A percentile compares a stretch with the other conserved stretches of the same genome.
Evolutionary conservation across 371 early-diverging fungal species (phyloP).

Genomic region (Mucor plumbeus): DNA sequence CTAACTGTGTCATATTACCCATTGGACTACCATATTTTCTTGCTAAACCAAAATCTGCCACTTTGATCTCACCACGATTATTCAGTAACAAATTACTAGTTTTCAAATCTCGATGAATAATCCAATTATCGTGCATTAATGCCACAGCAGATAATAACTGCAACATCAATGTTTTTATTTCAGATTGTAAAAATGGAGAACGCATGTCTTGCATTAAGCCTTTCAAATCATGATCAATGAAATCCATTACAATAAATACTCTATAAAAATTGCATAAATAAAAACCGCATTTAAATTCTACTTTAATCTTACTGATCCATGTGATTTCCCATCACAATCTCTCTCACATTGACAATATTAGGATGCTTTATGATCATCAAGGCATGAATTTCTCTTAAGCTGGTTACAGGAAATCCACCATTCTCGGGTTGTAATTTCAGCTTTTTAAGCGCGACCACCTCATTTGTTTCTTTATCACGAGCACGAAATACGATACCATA

Average conservation of each 20-base stretch:
- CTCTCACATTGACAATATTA: slow-evolving; percentile 93
- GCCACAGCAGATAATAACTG: slow-evolving; percentile 88
- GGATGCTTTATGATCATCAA: slow-evolving; percentile 89
- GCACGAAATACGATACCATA: slow-evolving; percentile 99
- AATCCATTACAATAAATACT: slow-evolving; percentile 98
- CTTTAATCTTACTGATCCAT: slow-evolving; percentile 68
- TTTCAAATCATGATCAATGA: slow-evolving; percentile 94
- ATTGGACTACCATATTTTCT: slow-evolving; percentile 78
- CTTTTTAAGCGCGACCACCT: slow-evolving; percentile 97
- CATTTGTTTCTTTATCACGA: slow-evolving; percentile 85
- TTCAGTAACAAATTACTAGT: slow-evolving; percentile 94
- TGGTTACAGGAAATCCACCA: slow-evolving; percentile 96
- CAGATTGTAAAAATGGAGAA: slow-evolving; percentile 81
- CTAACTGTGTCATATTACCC: slow-evolving; percentile 80
- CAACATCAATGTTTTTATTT: slow-evolving; percentile 90
- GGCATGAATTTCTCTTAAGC: slow-evolving; percentile 91
- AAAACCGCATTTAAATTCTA: not conserved
- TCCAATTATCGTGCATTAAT: slow-evolving; percentile 94
- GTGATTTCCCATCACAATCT: slow-evolving; percentile 86
- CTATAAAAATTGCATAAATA: slow-evolving; percentile 41
- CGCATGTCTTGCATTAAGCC: slow-evolving; percentile 88
- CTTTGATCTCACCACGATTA: slow-evolving; percentile 82
- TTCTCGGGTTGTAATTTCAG: slow-evolving; percentile 94
- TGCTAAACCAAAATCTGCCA: slow-evolving; percentile 87
- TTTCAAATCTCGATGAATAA: slow-evolving; percentile 98